Percentiles rank a stretch among this genome's conserved stretches.
Conservation (phyloP, 2,329 filamentous ascomycete species). For the Pyrenophora seminiperda region DNA sequence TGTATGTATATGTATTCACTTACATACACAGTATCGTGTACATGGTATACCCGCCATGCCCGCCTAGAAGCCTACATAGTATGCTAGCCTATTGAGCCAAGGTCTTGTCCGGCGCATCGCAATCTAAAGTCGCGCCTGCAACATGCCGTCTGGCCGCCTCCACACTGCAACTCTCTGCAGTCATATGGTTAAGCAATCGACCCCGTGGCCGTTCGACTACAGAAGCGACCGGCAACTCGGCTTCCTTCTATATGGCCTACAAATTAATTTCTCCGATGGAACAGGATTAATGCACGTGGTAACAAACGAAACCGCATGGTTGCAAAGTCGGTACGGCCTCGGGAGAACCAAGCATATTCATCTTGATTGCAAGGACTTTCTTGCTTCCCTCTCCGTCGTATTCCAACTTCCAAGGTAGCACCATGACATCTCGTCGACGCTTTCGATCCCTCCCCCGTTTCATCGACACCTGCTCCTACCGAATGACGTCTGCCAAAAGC, state of each 20-base stretch:
- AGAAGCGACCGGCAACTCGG: slow-evolving; percentile 8
- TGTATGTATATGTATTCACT: too few species aligned
- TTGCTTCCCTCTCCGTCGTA: slow-evolving; percentile 3
- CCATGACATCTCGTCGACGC: background rate
- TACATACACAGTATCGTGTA: too few species aligned
- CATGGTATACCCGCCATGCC: too few species aligned
- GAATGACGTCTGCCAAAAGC: slow-evolving; percentile 2
- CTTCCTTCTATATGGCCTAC: slow-evolving; percentile 14
- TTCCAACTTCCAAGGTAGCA: slow-evolving; percentile 18
- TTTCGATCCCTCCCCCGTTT: background rate
- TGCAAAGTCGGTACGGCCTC: slow-evolving; percentile 21
- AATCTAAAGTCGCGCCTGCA: slow-evolving; percentile 13
- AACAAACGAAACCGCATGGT: slow-evolving; percentile 24
- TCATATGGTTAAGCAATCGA: background rate
- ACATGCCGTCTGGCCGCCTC: slow-evolving; percentile 1
- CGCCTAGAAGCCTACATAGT: background rate
- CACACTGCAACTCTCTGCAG: background rate
- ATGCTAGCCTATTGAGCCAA: slow-evolving; percentile 5
- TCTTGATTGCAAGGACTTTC: slow-evolving; percentile 8
- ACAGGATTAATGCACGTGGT: slow-evolving; percentile 8
- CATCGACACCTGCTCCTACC: background rate
- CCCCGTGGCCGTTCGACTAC: background rate
- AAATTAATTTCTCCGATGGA: slow-evolving; percentile 31
- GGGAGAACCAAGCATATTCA: slow-evolving; percentile 20
- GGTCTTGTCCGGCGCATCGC: slow-evolving; percentile 9